Percentiles rank a stretch among this genome's conserved stretches.
Conservation (phyloP, 495 filamentous ascomycete species). For the Zalerion maritima region DNA sequence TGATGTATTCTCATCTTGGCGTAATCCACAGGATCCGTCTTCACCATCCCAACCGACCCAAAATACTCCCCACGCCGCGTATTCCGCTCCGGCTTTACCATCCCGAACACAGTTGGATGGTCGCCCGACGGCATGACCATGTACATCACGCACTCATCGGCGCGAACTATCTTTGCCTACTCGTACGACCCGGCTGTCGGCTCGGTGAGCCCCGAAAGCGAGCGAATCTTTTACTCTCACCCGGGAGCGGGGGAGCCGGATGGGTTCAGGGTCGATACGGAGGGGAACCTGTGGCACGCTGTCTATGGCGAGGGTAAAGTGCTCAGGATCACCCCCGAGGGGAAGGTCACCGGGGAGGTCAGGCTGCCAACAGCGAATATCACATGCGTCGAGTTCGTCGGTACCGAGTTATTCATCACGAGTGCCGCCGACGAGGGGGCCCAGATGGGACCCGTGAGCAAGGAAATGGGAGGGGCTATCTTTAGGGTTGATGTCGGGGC, state of each 20-base stretch:
- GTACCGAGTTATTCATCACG: constrained; percentile 62
- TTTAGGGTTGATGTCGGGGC: constrained; percentile 57
- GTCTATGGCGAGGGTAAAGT: constrained; percentile 57
- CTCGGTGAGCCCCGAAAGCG: constrained; percentile 46
- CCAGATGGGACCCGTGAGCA: constrained; percentile 41
- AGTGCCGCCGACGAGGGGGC: constrained; percentile 46
- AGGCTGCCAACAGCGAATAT: constrained; percentile 51
- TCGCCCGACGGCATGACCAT: constrained; percentile 54
- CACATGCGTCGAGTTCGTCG: constrained; percentile 61
- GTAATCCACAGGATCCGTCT: constrained; percentile 33
- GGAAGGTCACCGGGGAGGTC: constrained; percentile 51
- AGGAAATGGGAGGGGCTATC: constrained; percentile 46
- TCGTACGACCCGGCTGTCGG: constrained; percentile 55
- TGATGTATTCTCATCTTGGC: constrained; percentile 53
- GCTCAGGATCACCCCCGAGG: constrained; percentile 48
- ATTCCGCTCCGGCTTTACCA: constrained; percentile 33
- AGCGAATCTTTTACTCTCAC: constrained; percentile 51
- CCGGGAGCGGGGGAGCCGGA: constrained; percentile 52
- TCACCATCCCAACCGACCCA: constrained; percentile 17
- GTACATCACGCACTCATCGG: constrained; percentile 72
- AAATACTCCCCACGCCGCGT: constrained; percentile 8
- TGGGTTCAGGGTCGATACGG: constrained; percentile 57
- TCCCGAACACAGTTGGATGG: constrained; percentile 79
- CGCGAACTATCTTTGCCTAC: constrained; percentile 55
- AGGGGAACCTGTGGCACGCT: constrained; percentile 66